A percentile compares a stretch with the other conserved stretches of the same genome.
Conservation (phyloP, 176 grass and related monocot genomes). For the Aegilops bicornis region DNA sequence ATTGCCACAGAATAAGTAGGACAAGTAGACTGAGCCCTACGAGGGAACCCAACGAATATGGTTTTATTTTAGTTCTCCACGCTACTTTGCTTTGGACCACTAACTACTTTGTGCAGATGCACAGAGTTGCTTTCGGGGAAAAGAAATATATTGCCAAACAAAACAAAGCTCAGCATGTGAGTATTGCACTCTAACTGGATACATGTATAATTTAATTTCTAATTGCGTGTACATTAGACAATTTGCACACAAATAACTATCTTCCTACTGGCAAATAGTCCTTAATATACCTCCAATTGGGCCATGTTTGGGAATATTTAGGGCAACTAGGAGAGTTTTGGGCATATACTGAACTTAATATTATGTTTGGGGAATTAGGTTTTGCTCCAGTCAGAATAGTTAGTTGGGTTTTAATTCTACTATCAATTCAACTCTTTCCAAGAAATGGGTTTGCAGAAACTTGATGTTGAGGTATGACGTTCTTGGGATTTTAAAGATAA, state of each 20-base stretch:
- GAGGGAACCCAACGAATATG: not conserved
- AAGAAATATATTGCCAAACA: not conserved
- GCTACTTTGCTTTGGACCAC: constrained; percentile 15
- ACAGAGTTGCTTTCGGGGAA: constrained; percentile 15
- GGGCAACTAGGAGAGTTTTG: not conserved
- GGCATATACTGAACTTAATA: not conserved
- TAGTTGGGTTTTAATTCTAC: not conserved
- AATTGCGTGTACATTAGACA: not conserved
- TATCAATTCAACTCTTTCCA: not conserved
- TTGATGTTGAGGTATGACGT: not conserved
- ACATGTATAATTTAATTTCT: not conserved
- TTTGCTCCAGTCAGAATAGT: too few species aligned
- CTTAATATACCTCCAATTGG: not conserved
- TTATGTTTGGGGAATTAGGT: not conserved
- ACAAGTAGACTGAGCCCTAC: constrained; percentile 10
- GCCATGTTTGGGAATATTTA: not conserved
- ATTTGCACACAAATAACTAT: not conserved
- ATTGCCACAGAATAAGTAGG: constrained; percentile 20
- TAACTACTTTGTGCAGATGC: not conserved
- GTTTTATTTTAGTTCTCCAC: constrained; percentile 22
- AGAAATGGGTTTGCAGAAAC: not conserved
- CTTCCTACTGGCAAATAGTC: not conserved
- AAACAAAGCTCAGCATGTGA: constrained; percentile 21
- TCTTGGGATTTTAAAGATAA: not conserved
- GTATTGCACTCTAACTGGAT: not conserved